Conservation (phyloP, 1,284 basidiomycete species). For the Puccinia brachypodii region DNA sequence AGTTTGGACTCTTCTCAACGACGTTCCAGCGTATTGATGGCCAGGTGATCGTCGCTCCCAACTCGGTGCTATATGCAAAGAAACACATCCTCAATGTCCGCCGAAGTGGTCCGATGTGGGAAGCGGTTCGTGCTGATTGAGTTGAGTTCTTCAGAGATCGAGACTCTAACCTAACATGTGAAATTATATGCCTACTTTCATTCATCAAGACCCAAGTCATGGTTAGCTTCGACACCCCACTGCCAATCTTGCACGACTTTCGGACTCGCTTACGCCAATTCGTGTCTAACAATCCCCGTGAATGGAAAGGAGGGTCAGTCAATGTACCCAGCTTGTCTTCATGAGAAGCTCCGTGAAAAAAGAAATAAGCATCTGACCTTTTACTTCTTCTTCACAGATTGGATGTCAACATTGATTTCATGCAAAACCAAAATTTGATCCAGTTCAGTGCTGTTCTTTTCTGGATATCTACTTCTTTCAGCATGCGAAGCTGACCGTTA, state of each 20-base stretch:
- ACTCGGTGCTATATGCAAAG: constrained; percentile 69
- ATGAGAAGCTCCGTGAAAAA: neutral
- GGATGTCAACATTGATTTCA: constrained; percentile 56
- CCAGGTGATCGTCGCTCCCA: constrained; percentile 74
- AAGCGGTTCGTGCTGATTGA: constrained; percentile 66
- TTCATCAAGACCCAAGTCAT: constrained; percentile 50
- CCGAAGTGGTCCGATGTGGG: constrained; percentile 65
- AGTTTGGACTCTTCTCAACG: constrained; percentile 79
- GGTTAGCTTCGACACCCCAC: constrained; percentile 56
- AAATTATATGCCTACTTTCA: neutral
- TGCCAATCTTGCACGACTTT: constrained; percentile 66
- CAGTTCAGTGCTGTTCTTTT: constrained; percentile 33
- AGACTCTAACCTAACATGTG: neutral
- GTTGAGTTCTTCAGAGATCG: neutral
- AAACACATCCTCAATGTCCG: constrained; percentile 69
- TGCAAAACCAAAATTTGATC: constrained; percentile 55
- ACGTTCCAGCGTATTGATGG: constrained; percentile 76
- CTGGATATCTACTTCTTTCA: neutral
- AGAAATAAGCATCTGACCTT: neutral
- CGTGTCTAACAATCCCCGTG: constrained; percentile 68
- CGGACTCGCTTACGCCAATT: constrained; percentile 65
- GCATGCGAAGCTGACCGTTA: neutral
- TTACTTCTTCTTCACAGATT: constrained; percentile 34
- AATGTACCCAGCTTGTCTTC: neutral
- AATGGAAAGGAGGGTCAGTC: constrained; percentile 64